Conservation (phyloP, 768 basidiomycete genomes). For the Lactarius trivialis region DNA sequence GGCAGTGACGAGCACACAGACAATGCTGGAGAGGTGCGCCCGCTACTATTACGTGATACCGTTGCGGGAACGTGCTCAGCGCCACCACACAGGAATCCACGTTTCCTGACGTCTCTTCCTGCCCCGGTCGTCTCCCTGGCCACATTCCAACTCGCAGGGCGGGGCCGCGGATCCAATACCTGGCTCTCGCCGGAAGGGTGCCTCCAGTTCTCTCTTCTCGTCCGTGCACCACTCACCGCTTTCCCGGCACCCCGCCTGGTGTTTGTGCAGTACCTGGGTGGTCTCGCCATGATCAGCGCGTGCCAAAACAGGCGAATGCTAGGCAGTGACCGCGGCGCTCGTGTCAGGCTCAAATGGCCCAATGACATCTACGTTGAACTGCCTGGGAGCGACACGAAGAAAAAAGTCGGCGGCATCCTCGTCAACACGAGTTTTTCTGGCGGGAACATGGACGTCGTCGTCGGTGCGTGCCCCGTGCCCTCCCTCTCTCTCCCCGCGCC, state of each 20-base stretch:
- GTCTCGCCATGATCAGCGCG: conserved; percentile 83
- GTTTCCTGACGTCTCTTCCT: conserved; percentile 59
- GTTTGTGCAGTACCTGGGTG: conserved; percentile 90
- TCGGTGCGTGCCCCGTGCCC: conserved; percentile 55
- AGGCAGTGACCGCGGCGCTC: conserved; percentile 39
- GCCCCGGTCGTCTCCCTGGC: conserved; percentile 79
- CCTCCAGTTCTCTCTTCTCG: conserved; percentile 73
- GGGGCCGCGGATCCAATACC: conserved; percentile 81
- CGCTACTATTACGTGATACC: not conserved
- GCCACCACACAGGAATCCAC: conserved; percentile 55
- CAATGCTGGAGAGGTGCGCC: conserved; percentile 84
- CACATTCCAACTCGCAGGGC: conserved; percentile 78
- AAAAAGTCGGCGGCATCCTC: conserved; percentile 87
- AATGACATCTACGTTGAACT: conserved; percentile 85
- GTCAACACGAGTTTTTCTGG: conserved; percentile 82
- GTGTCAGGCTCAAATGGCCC: conserved; percentile 88
- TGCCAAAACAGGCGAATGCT: conserved; percentile 57
- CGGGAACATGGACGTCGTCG: conserved; percentile 65
- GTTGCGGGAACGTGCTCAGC: not conserved
- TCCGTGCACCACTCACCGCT: conserved; percentile 47
- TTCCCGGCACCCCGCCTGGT: conserved; percentile 66
- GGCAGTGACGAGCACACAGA: conserved; percentile 90
- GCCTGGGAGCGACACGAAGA: conserved; percentile 37
- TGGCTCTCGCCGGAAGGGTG: conserved; percentile 94
- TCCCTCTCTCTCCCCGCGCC: not conserved